A percentile compares a stretch with the other conserved stretches of the same genome.
phyloP scores from a whole-genome alignment of 495 filamentous ascomycete species.

The Penicillium diatomitis region DNA sequence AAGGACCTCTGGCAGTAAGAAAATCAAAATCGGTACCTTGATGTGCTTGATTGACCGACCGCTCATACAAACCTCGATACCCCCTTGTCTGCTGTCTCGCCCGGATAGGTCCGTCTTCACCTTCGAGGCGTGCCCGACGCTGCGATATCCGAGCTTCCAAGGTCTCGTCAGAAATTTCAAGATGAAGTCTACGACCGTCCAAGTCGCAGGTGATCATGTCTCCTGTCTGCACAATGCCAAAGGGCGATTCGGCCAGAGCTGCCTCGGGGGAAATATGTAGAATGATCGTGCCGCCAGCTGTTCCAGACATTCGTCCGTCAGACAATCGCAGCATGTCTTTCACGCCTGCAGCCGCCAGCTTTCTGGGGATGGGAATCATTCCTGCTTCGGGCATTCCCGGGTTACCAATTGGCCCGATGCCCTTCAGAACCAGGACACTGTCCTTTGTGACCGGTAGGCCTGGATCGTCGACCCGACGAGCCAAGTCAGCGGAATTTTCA shows the following conservation, averaged over 20 bases:
- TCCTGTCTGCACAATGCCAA: slow-evolving; percentile 52
- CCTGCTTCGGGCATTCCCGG: slow-evolving; percentile 65
- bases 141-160: slow-evolving; percentile 30
- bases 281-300: slow-evolving; percentile 59
- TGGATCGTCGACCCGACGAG: slow-evolving; percentile 47
- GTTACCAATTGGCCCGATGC: slow-evolving; percentile 55
- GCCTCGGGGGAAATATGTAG: slow-evolving; percentile 58
- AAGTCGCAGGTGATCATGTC: slow-evolving; percentile 49
- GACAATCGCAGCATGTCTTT: slow-evolving; percentile 57
- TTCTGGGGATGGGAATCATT: slow-evolving; percentile 54
- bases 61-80: slow-evolving; percentile 57
- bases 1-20: slow-evolving; percentile 37
- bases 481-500: slow-evolving; percentile 45
- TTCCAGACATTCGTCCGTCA: slow-evolving; percentile 61
- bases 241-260: slow-evolving; percentile 43
- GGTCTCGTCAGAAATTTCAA: slow-evolving; percentile 17
- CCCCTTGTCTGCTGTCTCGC: slow-evolving; percentile 39
- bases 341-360: slow-evolving; percentile 48
- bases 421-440: slow-evolving; percentile 50
- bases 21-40: slow-evolving; percentile 59
- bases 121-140: slow-evolving; percentile 16
- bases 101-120: slow-evolving; percentile 19
- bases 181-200: slow-evolving; percentile 30
- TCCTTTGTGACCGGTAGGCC: slow-evolving; percentile 40
- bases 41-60: slow-evolving; percentile 55